Conservation (phyloP, 306 rosid species). For the Corylus americana region DNA sequence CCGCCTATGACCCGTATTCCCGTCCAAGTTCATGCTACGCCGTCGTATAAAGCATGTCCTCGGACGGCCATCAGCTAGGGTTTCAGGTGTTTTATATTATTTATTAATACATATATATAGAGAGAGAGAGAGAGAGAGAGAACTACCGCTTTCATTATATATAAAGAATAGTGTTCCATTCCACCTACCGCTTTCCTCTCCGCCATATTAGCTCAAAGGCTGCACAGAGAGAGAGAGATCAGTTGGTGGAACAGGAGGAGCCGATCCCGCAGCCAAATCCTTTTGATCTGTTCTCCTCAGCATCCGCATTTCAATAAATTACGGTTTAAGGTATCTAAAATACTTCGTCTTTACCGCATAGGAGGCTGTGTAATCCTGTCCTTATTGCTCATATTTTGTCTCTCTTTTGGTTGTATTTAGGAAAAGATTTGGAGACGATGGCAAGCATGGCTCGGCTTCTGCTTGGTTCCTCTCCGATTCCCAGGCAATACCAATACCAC, state of each 20-base stretch:
- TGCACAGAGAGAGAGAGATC: neutral
- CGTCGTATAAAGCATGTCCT: neutral
- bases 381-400: neutral
- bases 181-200: neutral
- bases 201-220: neutral
- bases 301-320: neutral
- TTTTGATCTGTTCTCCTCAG: neutral
- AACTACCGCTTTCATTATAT: no score
- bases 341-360: no score
- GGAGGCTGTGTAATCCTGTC: neutral
- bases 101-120: no score
- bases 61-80: neutral
- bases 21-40: neutral
- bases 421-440: conserved; percentile 34
- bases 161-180: neutral
- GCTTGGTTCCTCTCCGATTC: conserved; percentile 47
- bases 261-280: no score
- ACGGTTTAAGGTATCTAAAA: no score
- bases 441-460: conserved; percentile 56
- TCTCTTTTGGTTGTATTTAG: neutral
- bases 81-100: neutral
- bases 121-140: no score
- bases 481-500: conserved; percentile 22
- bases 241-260: no score
- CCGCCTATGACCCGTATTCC: neutral